These are phyloP conservation scores for Phialophora expanda DNA, from an alignment of 2,329 filamentous ascomycete species.

Conservation along the genomic window DNA sequence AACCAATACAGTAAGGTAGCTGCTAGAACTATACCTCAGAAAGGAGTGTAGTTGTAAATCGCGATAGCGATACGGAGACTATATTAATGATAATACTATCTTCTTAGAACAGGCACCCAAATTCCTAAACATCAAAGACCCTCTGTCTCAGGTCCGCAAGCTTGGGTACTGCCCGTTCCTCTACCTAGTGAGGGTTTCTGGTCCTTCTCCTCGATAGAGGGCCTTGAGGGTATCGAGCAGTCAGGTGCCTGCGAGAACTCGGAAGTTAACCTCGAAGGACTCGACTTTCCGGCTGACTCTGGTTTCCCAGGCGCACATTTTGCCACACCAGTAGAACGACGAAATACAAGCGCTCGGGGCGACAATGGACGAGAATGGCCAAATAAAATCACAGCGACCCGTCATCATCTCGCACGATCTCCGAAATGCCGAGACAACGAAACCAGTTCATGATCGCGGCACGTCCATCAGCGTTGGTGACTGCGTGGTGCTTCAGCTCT, in stretches of 20 bases:
- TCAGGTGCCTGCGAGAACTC: background rate
- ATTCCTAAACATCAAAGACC: too few relatives aligned
- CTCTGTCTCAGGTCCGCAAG: background rate
- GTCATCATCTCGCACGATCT: constrained; percentile 23
- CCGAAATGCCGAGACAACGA: constrained; percentile 18
- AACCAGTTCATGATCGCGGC: constrained; percentile 5
- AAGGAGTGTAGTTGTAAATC: too few relatives aligned
- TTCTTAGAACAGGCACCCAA: too few relatives aligned
- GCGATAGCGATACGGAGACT: too few relatives aligned
- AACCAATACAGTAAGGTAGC: too few relatives aligned
- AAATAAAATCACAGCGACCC: constrained; percentile 6
- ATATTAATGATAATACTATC: too few relatives aligned
- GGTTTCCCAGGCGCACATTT: background rate
- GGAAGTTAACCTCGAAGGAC: constrained; percentile 11
- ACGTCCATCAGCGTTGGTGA: background rate
- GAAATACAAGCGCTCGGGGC: constrained; percentile 20
- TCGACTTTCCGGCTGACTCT: constrained; percentile 5
- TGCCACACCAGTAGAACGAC: constrained; percentile 17
- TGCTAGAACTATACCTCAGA: too few relatives aligned
- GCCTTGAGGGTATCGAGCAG: too few relatives aligned
- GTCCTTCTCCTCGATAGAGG: background rate
- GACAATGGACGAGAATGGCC: constrained; percentile 16
- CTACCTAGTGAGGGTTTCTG: background rate
- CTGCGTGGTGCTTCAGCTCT: background rate
- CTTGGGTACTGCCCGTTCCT: background rate